phyloP scores from a whole-genome alignment of 2,329 filamentous ascomycete genomes.

The Coleophoma crateriformis region DNA sequence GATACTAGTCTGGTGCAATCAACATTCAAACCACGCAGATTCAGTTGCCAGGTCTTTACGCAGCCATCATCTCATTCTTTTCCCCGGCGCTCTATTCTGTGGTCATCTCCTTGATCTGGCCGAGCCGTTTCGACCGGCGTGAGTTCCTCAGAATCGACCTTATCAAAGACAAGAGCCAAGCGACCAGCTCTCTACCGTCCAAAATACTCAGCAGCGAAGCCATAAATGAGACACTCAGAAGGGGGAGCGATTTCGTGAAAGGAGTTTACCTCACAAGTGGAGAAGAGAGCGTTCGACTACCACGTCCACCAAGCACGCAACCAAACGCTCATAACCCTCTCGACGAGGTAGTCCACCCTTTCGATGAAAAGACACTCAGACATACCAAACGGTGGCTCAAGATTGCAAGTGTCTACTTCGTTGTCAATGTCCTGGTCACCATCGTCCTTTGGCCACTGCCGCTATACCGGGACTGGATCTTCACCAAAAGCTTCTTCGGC shows the following conservation, averaged over 20 bases:
- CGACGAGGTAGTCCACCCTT: conserved; percentile 38
- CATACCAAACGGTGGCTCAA: conserved; percentile 31
- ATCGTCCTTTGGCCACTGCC: conserved; percentile 43
- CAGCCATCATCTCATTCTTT: neutral
- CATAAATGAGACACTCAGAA: neutral
- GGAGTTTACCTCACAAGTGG: conserved; percentile 34
- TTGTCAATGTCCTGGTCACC: conserved; percentile 37
- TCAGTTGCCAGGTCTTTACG: conserved; percentile 8
- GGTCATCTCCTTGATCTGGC: conserved; percentile 20
- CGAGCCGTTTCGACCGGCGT: conserved; percentile 35
- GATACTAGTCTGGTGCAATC: conserved; percentile 39
- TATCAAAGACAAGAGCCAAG: conserved; percentile 27
- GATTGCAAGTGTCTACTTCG: conserved; percentile 34
- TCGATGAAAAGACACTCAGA: conserved; percentile 28
- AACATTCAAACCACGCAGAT: conserved; percentile 41
- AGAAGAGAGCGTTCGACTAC: conserved; percentile 2
- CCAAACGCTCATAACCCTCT: conserved; percentile 16
- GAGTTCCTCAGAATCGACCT: conserved; percentile 39
- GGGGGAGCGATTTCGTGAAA: conserved; percentile 9
- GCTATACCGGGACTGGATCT: conserved; percentile 42
- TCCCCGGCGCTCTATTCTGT: neutral
- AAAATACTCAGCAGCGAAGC: neutral
- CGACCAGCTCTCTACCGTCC: conserved; percentile 14
- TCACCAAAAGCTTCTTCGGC: conserved; percentile 39
- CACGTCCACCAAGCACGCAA: neutral